Conservation (phyloP, 2,329 filamentous ascomycete genomes). For the Lachnellula subtilissima region DNA sequence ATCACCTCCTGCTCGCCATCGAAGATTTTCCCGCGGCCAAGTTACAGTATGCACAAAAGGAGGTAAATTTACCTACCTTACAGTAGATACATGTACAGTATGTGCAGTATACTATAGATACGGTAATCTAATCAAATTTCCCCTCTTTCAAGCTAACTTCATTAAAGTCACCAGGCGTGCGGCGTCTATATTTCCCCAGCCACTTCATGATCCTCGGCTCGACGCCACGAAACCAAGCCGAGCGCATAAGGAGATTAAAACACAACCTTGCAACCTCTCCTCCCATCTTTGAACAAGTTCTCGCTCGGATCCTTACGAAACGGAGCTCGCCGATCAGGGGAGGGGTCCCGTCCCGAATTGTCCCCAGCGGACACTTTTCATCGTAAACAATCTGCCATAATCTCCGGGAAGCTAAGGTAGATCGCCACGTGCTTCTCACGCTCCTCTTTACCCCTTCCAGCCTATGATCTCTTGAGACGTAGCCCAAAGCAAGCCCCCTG, state of each 20-base stretch:
- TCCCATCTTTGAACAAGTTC: not conserved
- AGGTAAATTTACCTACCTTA: no score
- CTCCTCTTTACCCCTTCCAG: not conserved
- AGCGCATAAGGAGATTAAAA: not conserved
- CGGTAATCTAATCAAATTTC: not conserved
- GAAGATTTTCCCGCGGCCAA: not conserved
- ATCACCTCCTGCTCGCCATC: not conserved
- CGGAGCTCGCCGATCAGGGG: not conserved
- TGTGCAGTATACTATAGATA: not conserved
- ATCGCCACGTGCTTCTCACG: not conserved
- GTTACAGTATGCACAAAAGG: not conserved
- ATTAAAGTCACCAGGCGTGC: not conserved
- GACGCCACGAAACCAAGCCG: not conserved
- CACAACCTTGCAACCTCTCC: not conserved
- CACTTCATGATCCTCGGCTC: not conserved
- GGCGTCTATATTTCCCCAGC: not conserved
- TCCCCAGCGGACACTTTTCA: not conserved
- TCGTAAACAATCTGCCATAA: not conserved
- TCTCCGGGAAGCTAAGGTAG: not conserved
- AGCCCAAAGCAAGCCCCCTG: not conserved
- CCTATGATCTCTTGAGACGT: not conserved
- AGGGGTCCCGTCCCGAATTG: no score
- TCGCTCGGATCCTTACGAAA: not conserved
- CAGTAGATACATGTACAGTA: no score
- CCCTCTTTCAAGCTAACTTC: not conserved